Conservation (phyloP, 225 moss, liverwort and hornwort genomes). For the Pseudisothecium myosuroides region DNA sequence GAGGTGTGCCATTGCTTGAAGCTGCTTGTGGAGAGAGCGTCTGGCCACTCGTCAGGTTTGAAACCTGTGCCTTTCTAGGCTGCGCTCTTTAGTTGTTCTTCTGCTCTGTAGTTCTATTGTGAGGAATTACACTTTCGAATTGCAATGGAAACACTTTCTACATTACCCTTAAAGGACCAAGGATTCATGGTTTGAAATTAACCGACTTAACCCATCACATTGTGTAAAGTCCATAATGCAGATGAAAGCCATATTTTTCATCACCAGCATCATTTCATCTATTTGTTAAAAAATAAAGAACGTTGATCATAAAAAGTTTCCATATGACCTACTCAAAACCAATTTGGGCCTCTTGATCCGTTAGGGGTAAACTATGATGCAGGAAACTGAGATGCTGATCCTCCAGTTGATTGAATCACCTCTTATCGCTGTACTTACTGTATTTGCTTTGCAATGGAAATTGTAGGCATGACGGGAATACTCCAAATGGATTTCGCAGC, state of each 20-base stretch:
- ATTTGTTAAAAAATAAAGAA: background rate
- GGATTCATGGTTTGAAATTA: background rate
- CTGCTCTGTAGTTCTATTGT: background rate
- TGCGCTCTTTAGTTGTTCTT: background rate
- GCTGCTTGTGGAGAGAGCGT: conserved; percentile 42
- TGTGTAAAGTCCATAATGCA: background rate
- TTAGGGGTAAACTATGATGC: background rate
- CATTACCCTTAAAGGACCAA: background rate
- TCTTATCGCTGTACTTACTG: background rate
- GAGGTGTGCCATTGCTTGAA: conserved; percentile 44
- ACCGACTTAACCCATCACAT: background rate
- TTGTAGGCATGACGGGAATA: conserved; percentile 20
- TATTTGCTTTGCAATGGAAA: background rate
- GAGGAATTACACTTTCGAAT: background rate
- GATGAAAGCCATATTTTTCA: background rate
- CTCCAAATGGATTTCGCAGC: conserved; percentile 40
- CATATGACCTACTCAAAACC: background rate
- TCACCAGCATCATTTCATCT: background rate
- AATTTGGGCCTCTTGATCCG: background rate
- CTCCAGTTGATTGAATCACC: background rate
- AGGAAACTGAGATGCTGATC: background rate
- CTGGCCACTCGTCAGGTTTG: conserved; percentile 27
- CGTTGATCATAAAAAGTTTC: background rate
- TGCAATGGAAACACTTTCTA: background rate
- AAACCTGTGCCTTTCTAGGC: background rate